A percentile compares a stretch with the other conserved stretches of the same genome.
phyloP scores from a whole-genome alignment of 1,284 basidiomycete species.

The Boletus holoroseus region DNA sequence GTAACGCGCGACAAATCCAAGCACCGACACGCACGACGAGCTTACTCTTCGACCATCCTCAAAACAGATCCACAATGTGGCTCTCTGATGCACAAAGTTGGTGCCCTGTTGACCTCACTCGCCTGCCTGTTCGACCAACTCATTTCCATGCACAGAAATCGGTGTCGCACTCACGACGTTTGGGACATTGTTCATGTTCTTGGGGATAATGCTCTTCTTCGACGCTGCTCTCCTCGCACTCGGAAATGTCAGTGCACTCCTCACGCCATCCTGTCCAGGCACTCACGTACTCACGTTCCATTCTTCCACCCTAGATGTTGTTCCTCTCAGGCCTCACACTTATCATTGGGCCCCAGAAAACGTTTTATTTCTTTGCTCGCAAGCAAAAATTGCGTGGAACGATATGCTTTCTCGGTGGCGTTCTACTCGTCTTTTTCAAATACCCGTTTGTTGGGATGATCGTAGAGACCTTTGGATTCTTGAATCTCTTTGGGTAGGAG shows the following conservation, averaged over 20 bases:
- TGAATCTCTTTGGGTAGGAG: conserved; percentile 95
- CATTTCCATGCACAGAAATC: conserved; percentile 58
- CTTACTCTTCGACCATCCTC: conserved; percentile 8
- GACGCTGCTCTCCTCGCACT: conserved; percentile 95
- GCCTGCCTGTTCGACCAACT: neutral
- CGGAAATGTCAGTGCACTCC: conserved; percentile 65
- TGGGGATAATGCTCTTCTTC: conserved; percentile 95
- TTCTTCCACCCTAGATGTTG: conserved; percentile 60
- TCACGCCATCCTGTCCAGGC: neutral
- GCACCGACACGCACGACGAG: neutral
- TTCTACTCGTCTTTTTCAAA: conserved; percentile 83
- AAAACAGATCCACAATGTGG: conserved; percentile 47
- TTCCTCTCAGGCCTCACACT: conserved; percentile 89
- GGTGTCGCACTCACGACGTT: conserved; percentile 98
- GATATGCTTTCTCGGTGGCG: conserved; percentile 84
- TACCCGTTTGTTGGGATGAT: conserved; percentile 93
- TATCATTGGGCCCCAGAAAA: conserved; percentile 94
- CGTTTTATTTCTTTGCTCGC: conserved; percentile 97
- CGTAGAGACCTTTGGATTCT: conserved; percentile 92
- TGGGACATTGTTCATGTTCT: conserved; percentile 91
- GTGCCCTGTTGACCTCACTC: conserved; percentile 14
- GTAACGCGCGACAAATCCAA: conserved; percentile 9
- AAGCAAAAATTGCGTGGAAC: conserved; percentile 96
- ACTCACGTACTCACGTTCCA: neutral
- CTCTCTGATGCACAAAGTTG: conserved; percentile 64